Evolutionary conservation across 78 protist genomes (phyloP), one percentile per base, ranked within the genome.

Genomic region (Dictyostelium intermedium): DNA sequence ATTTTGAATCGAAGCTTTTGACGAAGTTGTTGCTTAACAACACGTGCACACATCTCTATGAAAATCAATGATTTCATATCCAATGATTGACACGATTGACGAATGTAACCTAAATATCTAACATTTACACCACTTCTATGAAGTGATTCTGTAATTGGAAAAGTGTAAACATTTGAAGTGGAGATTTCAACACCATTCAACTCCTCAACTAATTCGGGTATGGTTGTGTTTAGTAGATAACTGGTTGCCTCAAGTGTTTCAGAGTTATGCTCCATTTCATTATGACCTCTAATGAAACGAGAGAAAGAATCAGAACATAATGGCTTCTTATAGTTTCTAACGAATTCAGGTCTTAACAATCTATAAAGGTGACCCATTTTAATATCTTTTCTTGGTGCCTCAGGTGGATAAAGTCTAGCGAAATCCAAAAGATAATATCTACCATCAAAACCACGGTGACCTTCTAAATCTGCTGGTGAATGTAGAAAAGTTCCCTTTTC

Each of bases 331-430:
- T 86, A 91, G 45, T 86, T 92, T 78, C 92, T 91, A 39, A 91
- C 96, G 82, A 96, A 96, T 66, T 96, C 97, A 20, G 97, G 97
- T 81, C 97, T 50, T 69, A 96, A 50, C 5, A 96, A 34, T 50
- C 92, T 91, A 83, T 80, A 96, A 27, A 95, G 60, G 81, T 95
- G 93, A 7, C 94, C 91, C 92, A 83, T 82, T 74, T 84, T 95
- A 43, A 95, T 76, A 43, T 80, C 73, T 77, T 73, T 76, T 56
- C 69, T 79, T 25, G 97, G 97, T 43, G 97, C 95, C 34, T 82
- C 95, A 10, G 97, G 92, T 10, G 97, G 93, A 35, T 76, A 91
- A 3, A 91, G 25, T 18, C 97, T 30, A 4, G 97, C 96, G 32
- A 91, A 91, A 43, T 96, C 97, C 47, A 96, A 43, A 30, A 96